Evolutionary conservation across 305 asterid species (phyloP).

Genomic region (Rubia tinctorum): DNA sequence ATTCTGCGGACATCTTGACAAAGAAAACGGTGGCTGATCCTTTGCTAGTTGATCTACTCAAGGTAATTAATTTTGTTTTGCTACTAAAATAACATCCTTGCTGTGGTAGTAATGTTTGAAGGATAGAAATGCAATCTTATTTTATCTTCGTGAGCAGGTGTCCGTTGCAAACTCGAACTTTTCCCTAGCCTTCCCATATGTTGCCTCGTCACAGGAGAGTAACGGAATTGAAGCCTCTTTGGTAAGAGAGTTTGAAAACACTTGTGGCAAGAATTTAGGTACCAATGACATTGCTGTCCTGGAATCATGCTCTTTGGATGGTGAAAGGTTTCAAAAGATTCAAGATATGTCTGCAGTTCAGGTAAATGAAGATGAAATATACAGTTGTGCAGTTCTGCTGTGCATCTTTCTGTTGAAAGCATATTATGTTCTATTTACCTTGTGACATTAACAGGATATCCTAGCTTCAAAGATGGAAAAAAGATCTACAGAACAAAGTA

Average conservation of each 20-base stretch:
- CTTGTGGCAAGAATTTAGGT: constrained; percentile 54
- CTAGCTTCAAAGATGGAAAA: constrained; percentile 55
- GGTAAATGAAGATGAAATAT: constrained; percentile 42
- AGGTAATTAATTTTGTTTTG: constrained; percentile 47
- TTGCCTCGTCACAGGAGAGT: constrained; percentile 57
- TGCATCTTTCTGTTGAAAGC: background rate
- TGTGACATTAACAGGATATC: constrained; percentile 48
- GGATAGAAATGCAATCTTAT: constrained; percentile 23
- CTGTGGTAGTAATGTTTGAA: background rate
- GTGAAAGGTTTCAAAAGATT: constrained; percentile 57
- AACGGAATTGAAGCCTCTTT: constrained; percentile 62
- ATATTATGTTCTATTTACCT: background rate
- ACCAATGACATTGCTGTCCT: constrained; percentile 52
- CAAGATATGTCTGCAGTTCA: constrained; percentile 53
- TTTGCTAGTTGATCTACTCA: constrained; percentile 66
- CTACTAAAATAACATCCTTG: background rate
- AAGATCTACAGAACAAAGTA: constrained; percentile 41
- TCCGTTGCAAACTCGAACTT: constrained; percentile 63
- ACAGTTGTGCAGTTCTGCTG: constrained; percentile 1
- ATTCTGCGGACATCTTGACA: constrained; percentile 57
- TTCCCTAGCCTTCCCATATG: constrained; percentile 82
- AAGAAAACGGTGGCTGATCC: constrained; percentile 50
- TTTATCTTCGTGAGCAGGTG: constrained; percentile 38
- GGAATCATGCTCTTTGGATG: constrained; percentile 67
- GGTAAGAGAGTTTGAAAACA: constrained; percentile 64